These are phyloP conservation scores for Rhodomyrtus tomentosa DNA, from an alignment of 345 rosid species.

Conservation along the genomic window DNA sequence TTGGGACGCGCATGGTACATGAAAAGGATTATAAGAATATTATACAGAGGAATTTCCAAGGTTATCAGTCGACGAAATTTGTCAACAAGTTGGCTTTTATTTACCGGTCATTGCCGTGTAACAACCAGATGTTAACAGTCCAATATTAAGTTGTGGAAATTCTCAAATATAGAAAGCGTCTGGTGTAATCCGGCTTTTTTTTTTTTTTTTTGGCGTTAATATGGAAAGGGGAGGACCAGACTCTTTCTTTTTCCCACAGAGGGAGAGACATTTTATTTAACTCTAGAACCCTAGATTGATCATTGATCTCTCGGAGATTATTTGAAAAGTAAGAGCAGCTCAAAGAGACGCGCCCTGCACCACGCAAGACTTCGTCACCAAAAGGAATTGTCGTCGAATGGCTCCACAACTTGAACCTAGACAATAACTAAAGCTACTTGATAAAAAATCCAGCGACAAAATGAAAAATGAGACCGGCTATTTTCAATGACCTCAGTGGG, in stretches of 20 bases:
- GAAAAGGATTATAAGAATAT: too few relatives aligned
- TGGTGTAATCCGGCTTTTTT: neutral
- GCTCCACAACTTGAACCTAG: too few relatives aligned
- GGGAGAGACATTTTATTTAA: neutral
- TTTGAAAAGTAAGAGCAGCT: neutral
- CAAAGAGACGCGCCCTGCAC: too few relatives aligned
- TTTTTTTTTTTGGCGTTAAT: neutral
- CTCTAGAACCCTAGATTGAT: neutral
- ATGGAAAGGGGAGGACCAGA: neutral
- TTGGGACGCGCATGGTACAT: too few relatives aligned
- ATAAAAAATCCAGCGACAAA: too few relatives aligned
- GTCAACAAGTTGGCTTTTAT: neutral
- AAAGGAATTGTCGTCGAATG: too few relatives aligned
- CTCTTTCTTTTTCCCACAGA: neutral
- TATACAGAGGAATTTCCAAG: neutral
- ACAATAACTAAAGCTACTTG: neutral
- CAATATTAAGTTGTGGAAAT: neutral
- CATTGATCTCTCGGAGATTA: neutral
- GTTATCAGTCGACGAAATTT: neutral
- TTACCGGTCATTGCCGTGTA: neutral
- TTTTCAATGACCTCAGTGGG: neutral
- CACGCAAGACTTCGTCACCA: too few relatives aligned
- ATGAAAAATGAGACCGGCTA: neutral
- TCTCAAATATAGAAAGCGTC: neutral
- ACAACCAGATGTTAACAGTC: too few relatives aligned